Conservation (phyloP, 139 green algal genomes). For the Chlamydomonas eustigma region DNA sequence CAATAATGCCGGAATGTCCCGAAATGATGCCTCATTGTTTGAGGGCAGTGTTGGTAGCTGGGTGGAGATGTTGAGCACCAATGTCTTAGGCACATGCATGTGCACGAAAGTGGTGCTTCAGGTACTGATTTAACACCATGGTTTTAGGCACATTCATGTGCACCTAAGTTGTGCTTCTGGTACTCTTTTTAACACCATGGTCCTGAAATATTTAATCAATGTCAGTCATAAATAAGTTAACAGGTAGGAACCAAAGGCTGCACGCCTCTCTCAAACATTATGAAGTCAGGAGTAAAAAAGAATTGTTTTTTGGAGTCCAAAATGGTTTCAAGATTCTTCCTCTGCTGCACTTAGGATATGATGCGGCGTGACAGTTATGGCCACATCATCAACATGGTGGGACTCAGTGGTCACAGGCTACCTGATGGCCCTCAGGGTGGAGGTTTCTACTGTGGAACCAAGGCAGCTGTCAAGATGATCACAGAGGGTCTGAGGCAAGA, state of each 20-base stretch:
- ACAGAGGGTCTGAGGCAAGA: slow-evolving; percentile 71
- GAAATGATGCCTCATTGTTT: slow-evolving; percentile 64
- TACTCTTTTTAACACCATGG: no score
- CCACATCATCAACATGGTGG: slow-evolving; percentile 77
- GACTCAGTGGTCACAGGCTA: slow-evolving; percentile 58
- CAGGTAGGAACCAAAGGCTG: no score
- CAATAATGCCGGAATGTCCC: slow-evolving; percentile 62
- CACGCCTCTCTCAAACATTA: no score
- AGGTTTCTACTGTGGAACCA: slow-evolving; percentile 49
- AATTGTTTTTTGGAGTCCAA: no score
- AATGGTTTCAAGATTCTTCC: no score
- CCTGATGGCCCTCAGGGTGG: slow-evolving; percentile 45
- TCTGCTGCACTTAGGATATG: slow-evolving; percentile 64
- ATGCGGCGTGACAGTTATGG: slow-evolving; percentile 47
- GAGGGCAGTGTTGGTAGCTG: slow-evolving; percentile 60
- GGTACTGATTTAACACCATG: slow-evolving; percentile 55
- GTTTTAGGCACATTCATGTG: slow-evolving; percentile 71
- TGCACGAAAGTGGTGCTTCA: slow-evolving; percentile 61
- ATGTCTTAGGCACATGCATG: slow-evolving; percentile 75
- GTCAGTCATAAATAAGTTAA: no score
- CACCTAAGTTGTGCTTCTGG: slow-evolving; percentile 61
- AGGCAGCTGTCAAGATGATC: slow-evolving; percentile 45
- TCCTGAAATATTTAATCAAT: no score
- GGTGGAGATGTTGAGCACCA: slow-evolving; percentile 72
- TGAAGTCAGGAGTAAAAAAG: no score